These are phyloP conservation scores for Ceratobasidium sp. DNA, from an alignment of 1,284 basidiomycete genomes.

Conservation along the genomic window DNA sequence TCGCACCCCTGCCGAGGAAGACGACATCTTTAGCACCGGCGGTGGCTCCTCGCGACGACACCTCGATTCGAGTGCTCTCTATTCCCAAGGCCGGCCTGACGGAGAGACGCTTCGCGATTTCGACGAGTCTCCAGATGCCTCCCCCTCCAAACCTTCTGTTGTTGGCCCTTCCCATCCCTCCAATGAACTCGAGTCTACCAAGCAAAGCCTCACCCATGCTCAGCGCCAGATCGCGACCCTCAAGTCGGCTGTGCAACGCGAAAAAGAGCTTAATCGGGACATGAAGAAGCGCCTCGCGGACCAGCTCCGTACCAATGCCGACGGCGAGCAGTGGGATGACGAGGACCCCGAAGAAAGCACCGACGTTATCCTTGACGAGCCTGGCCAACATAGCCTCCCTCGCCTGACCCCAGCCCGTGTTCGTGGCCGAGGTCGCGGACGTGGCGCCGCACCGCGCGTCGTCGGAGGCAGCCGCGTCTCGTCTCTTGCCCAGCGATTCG, in stretches of 20 bases:
- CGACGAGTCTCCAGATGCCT: conserved; percentile 71
- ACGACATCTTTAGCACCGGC: conserved; percentile 66
- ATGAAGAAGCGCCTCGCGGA: conserved; percentile 50
- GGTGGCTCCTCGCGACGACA: conserved; percentile 69
- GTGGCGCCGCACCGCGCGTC: conserved; percentile 45
- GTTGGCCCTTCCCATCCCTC: conserved; percentile 69
- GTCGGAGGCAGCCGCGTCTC: conserved; percentile 58
- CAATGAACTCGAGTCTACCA: conserved; percentile 79
- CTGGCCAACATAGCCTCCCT: conserved; percentile 31
- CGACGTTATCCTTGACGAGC: conserved; percentile 31
- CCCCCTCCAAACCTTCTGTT: conserved; percentile 62
- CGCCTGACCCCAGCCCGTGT: conserved; percentile 47
- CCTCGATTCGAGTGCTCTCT: conserved; percentile 62
- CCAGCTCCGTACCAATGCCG: conserved; percentile 24
- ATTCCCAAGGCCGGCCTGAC: conserved; percentile 55
- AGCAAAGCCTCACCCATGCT: conserved; percentile 79
- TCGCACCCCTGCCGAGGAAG: conserved; percentile 58
- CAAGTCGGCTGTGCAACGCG: conserved; percentile 74
- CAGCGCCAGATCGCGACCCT: conserved; percentile 81
- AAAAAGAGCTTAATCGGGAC: conserved; percentile 78
- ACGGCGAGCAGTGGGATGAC: conserved; percentile 40
- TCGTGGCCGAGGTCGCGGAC: conserved; percentile 51
- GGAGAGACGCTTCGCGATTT: conserved; percentile 58
- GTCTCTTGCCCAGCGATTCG: conserved; percentile 66
- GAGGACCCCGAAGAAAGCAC: conserved; percentile 39